Evolutionary conservation across 2,329 filamentous ascomycete genomes (phyloP).

Genomic region (Graphilbum fragrans): DNA sequence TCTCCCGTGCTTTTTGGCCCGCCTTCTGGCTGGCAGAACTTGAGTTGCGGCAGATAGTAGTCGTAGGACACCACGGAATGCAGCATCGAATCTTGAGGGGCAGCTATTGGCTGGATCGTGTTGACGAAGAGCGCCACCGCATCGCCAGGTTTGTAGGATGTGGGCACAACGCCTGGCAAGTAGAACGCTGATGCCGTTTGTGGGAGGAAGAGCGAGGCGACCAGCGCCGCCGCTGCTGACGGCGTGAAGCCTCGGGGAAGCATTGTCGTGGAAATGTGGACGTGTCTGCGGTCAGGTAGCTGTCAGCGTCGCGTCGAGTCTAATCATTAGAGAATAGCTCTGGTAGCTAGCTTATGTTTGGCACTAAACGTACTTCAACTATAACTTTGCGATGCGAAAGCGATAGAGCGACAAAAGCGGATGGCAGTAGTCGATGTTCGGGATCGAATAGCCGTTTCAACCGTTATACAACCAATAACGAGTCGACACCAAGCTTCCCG

Average conservation of each 20-base stretch:
- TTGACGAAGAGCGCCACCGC: slow-evolving; percentile 85
- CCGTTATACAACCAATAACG: too few species aligned
- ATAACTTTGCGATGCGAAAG: too few species aligned
- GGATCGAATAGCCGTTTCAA: too few species aligned
- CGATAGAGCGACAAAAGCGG: too few species aligned
- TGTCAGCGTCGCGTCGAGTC: too few species aligned
- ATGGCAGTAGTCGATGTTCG: too few species aligned
- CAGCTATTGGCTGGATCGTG: slow-evolving; percentile 74
- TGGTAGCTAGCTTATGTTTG: too few species aligned
- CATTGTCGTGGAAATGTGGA: slow-evolving; percentile 27
- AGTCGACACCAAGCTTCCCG: too few species aligned
- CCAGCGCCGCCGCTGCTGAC: slow-evolving; percentile 27
- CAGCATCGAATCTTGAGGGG: slow-evolving; percentile 63
- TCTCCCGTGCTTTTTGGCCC: slow-evolving; percentile 74
- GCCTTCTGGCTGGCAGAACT: slow-evolving; percentile 72
- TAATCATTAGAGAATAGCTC: too few species aligned
- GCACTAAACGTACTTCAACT: too few species aligned
- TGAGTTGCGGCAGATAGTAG: slow-evolving; percentile 82
- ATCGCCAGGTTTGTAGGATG: slow-evolving; percentile 73
- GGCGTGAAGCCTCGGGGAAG: slow-evolving; percentile 25
- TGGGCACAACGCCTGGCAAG: slow-evolving; percentile 88
- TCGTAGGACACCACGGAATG: slow-evolving; percentile 93
- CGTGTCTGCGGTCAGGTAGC: too few species aligned
- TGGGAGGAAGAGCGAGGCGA: slow-evolving; percentile 36
- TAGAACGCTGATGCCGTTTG: slow-evolving; percentile 68